Percentiles rank a stretch among this genome's conserved stretches.
These are phyloP conservation scores for Pochonia chlamydosporia DNA, from an alignment of 2,329 filamentous ascomycete genomes.

Conservation along the genomic window DNA sequence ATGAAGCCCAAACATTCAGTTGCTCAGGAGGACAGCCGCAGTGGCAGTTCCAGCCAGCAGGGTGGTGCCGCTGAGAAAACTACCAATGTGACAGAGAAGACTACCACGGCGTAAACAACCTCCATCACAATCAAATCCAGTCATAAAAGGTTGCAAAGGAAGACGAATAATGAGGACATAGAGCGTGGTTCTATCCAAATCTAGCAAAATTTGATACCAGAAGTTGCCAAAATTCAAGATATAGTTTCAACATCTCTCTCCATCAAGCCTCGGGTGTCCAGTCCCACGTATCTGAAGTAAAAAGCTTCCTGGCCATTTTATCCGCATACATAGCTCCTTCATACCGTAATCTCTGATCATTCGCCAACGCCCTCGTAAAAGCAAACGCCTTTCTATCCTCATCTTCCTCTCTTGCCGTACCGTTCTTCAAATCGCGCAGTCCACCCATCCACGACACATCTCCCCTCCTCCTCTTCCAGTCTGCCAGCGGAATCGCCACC, in stretches of 20 bases:
- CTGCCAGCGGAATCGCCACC: conserved; percentile 35
- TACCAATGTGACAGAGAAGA: conserved; percentile 20
- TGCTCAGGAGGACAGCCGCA: conserved; percentile 13
- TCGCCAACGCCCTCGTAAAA: conserved; percentile 45
- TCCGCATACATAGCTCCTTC: conserved; percentile 45
- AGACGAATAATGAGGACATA: neutral
- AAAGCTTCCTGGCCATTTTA: conserved; percentile 45
- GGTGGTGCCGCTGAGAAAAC: conserved; percentile 17
- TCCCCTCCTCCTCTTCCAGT: conserved; percentile 39
- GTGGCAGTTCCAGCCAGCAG: conserved; percentile 20
- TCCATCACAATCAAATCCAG: neutral
- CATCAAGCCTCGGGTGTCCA: conserved; percentile 47
- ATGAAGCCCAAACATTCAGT: conserved; percentile 25
- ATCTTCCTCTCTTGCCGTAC: conserved; percentile 7
- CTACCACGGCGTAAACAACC: conserved; percentile 12
- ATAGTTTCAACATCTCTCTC: neutral
- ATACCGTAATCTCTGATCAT: conserved; percentile 43
- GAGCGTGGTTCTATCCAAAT: neutral
- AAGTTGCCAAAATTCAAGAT: neutral
- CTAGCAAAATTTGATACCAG: neutral
- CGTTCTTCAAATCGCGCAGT: neutral
- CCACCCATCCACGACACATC: conserved; percentile 33
- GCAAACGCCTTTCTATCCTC: conserved; percentile 29
- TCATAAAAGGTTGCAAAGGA: neutral
- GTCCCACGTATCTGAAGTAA: conserved; percentile 52